These are phyloP conservation scores for Lachnellula subtilissima DNA, from an alignment of 2,329 filamentous ascomycete genomes.

Conservation along the genomic window DNA sequence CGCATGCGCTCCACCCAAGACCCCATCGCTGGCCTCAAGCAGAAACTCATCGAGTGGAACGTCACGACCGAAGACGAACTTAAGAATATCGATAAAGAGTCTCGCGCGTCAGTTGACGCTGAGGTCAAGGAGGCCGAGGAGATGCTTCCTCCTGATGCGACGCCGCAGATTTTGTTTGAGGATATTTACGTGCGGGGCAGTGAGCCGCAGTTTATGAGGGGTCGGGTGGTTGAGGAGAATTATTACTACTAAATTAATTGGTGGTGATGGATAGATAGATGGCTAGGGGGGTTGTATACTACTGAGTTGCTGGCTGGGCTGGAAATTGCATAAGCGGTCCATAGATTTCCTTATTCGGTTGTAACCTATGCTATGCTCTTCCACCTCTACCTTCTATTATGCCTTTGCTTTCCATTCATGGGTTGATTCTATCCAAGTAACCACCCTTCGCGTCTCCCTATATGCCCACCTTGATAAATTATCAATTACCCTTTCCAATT, in stretches of 20 bases:
- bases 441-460: too few relatives aligned
- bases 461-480: too few relatives aligned
- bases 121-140: constrained; percentile 89
- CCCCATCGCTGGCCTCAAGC: constrained; percentile 95
- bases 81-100: constrained; percentile 93
- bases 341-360: not conserved
- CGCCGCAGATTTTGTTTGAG: constrained; percentile 81
- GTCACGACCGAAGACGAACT: constrained; percentile 91
- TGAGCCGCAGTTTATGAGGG: constrained; percentile 84
- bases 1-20: constrained; percentile 99
- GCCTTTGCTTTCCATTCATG: not conserved
- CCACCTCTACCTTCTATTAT: not conserved
- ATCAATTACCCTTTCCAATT: not conserved
- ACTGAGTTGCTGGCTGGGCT: not conserved
- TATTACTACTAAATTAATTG: constrained; percentile 51
- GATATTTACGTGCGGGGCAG: constrained; percentile 89
- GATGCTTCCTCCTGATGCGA: constrained; percentile 77
- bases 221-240: constrained; percentile 86
- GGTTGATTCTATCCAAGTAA: too few relatives aligned
- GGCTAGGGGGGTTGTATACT: not conserved
- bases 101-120: constrained; percentile 75
- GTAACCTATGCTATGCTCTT: not conserved
- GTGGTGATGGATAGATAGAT: not conserved
- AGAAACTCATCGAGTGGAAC: constrained; percentile 95
- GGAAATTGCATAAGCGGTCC: too few relatives aligned